These are phyloP conservation scores for Monosporascus cannonballus DNA, from an alignment of 2,329 filamentous ascomycete genomes.

Conservation along the genomic window DNA sequence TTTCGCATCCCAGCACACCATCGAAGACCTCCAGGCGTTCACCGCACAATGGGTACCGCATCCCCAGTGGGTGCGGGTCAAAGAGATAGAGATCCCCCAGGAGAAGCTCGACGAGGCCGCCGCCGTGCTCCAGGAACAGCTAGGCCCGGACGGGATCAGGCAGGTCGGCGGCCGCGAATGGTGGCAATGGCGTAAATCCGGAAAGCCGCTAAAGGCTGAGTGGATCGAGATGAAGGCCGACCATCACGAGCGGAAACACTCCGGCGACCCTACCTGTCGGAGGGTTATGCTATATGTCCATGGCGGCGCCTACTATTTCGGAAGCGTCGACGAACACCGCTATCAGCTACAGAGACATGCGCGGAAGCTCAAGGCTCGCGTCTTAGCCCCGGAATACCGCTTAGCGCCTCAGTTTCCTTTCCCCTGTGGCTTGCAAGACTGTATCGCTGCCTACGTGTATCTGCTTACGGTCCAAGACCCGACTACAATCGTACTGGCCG, in stretches of 20 bases:
- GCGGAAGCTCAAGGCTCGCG: conserved; percentile 82
- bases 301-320: conserved; percentile 92
- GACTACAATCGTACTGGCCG: conserved; percentile 77
- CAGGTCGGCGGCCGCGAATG: conserved; percentile 75
- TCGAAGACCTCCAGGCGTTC: conserved; percentile 90
- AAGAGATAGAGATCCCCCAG: conserved; percentile 60
- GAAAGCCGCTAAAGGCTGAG: conserved; percentile 67
- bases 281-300: conserved; percentile 92
- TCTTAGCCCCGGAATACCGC: conserved; percentile 82
- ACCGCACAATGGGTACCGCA: conserved; percentile 87
- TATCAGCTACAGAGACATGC: conserved; percentile 97
- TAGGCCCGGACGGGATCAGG: conserved; percentile 70
- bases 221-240: conserved; percentile 96
- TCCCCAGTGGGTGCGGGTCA: conserved; percentile 79
- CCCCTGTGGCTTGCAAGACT: conserved; percentile 87
- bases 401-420: conserved; percentile 93
- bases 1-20: conserved; percentile 80
- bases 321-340: conserved; percentile 92
- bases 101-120: conserved; percentile 63
- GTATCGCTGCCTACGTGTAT: conserved; percentile 79
- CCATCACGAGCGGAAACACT: conserved; percentile 63
- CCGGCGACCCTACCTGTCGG: conserved; percentile 48
- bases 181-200: conserved; percentile 81
- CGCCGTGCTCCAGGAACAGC: conserved; percentile 59
- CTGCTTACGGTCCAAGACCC: conserved; percentile 72